Evolutionary conservation across 1,284 basidiomycete species (phyloP).

Genomic region (Inonotus hispidus): DNA sequence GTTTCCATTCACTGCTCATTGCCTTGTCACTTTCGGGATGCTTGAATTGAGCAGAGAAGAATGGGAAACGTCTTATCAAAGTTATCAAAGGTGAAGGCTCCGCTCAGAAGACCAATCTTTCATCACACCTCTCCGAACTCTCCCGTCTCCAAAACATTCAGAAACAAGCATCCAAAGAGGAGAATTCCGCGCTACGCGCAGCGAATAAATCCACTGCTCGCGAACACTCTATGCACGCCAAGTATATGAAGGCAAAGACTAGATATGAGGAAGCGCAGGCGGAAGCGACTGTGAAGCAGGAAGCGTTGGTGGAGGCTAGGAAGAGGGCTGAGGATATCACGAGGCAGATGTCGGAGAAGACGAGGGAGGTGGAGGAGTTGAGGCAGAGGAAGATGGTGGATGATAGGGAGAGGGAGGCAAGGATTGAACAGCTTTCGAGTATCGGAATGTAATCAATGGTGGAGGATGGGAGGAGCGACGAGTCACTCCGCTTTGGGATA

Average conservation of each 20-base stretch:
- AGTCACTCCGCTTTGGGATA: background rate
- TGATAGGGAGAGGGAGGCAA: conserved; percentile 37
- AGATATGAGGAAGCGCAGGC: conserved; percentile 19
- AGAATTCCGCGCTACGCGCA: conserved; percentile 32
- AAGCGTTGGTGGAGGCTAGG: conserved; percentile 21
- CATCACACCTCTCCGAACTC: conserved; percentile 15
- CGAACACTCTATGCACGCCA: conserved; percentile 35
- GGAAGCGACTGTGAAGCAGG: conserved; percentile 20
- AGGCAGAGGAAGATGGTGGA: conserved; percentile 37
- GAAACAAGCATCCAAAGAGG: conserved; percentile 24
- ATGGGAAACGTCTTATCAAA: conserved; percentile 18
- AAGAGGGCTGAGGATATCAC: conserved; percentile 23
- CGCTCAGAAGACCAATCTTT: conserved; percentile 16
- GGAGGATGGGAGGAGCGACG: background rate
- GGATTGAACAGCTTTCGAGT: conserved; percentile 18
- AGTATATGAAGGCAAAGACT: conserved; percentile 20
- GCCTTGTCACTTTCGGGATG: background rate
- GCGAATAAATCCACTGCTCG: conserved; percentile 32
- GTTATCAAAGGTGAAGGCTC: conserved; percentile 19
- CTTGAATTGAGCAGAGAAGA: conserved; percentile 17
- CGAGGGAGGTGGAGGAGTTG: conserved; percentile 36
- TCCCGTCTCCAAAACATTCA: conserved; percentile 17
- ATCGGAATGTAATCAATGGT: background rate
- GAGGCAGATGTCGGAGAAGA: conserved; percentile 27
- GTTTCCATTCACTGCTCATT: too few relatives aligned